phyloP scores from a whole-genome alignment of 2,329 filamentous ascomycete species.

The Fusarium sp. region DNA sequence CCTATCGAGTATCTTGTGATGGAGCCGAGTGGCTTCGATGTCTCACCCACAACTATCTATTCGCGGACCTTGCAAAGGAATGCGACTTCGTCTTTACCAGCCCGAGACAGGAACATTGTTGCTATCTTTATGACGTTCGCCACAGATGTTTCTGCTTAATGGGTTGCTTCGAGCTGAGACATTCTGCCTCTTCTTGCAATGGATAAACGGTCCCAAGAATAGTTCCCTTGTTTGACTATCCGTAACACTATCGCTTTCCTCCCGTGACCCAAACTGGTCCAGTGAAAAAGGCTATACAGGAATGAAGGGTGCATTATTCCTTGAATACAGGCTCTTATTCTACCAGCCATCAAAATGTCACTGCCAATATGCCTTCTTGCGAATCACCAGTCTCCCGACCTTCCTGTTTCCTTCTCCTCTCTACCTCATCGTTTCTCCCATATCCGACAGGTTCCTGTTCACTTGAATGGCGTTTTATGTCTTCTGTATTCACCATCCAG shows the following conservation, averaged over 20 bases:
- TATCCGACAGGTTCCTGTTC: slow-evolving; percentile 16
- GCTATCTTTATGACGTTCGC: slow-evolving; percentile 26
- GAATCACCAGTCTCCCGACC: slow-evolving; percentile 23
- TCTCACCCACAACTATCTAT: slow-evolving; percentile 36
- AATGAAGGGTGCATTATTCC: slow-evolving; percentile 54
- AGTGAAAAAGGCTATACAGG: slow-evolving; percentile 44
- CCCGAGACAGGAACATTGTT: slow-evolving; percentile 18
- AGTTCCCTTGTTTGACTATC: slow-evolving; percentile 18
- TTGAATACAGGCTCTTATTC: slow-evolving; percentile 23
- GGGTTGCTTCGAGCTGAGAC: slow-evolving; percentile 43
- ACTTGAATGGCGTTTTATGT: slow-evolving; percentile 37
- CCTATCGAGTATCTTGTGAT: neutral
- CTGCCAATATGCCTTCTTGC: slow-evolving; percentile 39
- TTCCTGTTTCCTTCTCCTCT: slow-evolving; percentile 22
- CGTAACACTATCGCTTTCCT: slow-evolving; percentile 20
- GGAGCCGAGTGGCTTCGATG: slow-evolving; percentile 36
- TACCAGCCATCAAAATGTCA: slow-evolving; percentile 48
- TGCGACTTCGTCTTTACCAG: slow-evolving; percentile 37
- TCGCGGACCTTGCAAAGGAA: slow-evolving; percentile 43
- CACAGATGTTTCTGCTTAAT: slow-evolving; percentile 21
- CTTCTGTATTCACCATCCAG: slow-evolving; percentile 29
- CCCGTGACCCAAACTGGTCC: slow-evolving; percentile 38
- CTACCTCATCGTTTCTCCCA: slow-evolving; percentile 27
- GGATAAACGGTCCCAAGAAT: slow-evolving; percentile 24
- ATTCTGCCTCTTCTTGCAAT: slow-evolving; percentile 50